phyloP scores from a whole-genome alignment of 2,329 filamentous ascomycete species.

The Lachnellula occidentalis region DNA sequence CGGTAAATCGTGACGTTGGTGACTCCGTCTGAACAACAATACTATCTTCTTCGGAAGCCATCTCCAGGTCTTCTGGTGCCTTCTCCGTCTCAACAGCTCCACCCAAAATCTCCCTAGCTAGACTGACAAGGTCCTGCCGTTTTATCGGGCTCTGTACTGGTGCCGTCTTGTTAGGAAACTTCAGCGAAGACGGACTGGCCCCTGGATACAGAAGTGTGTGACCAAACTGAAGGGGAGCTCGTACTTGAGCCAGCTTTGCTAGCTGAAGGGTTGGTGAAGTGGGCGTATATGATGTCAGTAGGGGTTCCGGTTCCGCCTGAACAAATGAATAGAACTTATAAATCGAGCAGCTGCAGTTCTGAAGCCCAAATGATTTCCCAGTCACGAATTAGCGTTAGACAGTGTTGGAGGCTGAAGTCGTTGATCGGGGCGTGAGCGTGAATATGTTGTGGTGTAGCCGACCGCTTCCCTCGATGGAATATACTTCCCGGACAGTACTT shows the following conservation, averaged over 20 bases:
- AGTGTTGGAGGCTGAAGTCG: too few relatives aligned
- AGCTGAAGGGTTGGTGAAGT: background rate
- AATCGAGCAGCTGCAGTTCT: too few relatives aligned
- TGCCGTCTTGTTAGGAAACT: conserved; percentile 14
- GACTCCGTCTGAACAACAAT: conserved; percentile 19
- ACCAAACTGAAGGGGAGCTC: conserved; percentile 15
- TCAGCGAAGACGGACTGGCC: conserved; percentile 10
- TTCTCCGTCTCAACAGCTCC: conserved; percentile 2
- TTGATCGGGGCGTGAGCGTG: too few relatives aligned
- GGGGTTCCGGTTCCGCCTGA: too few relatives aligned
- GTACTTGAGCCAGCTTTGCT: conserved; percentile 18
- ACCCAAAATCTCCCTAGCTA: conserved; percentile 20
- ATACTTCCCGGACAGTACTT: too few relatives aligned
- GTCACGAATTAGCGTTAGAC: too few relatives aligned
- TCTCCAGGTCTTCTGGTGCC: conserved; percentile 1
- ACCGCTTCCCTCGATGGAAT: too few relatives aligned
- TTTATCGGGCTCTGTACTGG: conserved; percentile 14
- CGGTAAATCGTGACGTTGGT: conserved; percentile 31
- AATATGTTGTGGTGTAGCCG: too few relatives aligned
- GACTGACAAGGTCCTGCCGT: conserved; percentile 21
- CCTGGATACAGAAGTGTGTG: conserved; percentile 16
- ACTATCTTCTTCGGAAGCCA: conserved; percentile 17
- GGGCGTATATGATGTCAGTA: background rate
- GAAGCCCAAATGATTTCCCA: too few relatives aligned
- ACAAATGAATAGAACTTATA: too few relatives aligned